Base-by-base conservation (phyloP, 805 yeast genomes). In the Kluyveromyces siamensis region DNA sequence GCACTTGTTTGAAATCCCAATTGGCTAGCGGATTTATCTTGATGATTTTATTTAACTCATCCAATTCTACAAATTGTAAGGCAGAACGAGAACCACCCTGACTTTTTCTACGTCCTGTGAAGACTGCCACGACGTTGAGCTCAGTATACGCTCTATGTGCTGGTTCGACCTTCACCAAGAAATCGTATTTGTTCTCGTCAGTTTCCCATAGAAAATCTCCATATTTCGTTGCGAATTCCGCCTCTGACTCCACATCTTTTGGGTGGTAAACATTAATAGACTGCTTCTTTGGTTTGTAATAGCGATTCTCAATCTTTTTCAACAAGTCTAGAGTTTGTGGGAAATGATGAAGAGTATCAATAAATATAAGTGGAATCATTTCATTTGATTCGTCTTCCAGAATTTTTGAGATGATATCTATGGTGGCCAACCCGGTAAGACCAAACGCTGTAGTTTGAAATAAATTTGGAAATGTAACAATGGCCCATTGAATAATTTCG, bases 401-500 rank as follows among this genome's bases (percentile, higher is more conserved):
- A 52, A 83, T 57, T 60, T 81, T 79, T 33, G 84, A 75, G 27
- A 90, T 66, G 76, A 90, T 85, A 64, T 90, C 96, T 40, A 87
- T 72, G 11, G 91, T 90, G 30, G 85, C 96, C 50, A 91, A 68
- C 0, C 98, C 98, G 1, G 96, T 87, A 43, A 91, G 73, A 0
- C 98, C 98, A 68, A 91, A 89, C 1, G 98, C 98, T 0, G 98
- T 88, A 1, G 96, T 89, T 67, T 91, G 98, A 60, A 65, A 90
- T 37, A 91, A 70, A 39, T 80, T 73, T 2, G 96, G 96, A 59
- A 90, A 82, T 0, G 95, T 87, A n/a, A 77, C 65, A 14, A 84
- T 68, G 0, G 96, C 79, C 97, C 98, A 91, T 58, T 74, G 70
- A 27, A 91, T 68, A 49, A 91, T 80, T 50, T 87, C 87, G 54